Evolutionary conservation across 768 basidiomycete species (phyloP), one percentile per base, ranked within the genome.

Genomic region (Lactarius deliciosus): DNA sequence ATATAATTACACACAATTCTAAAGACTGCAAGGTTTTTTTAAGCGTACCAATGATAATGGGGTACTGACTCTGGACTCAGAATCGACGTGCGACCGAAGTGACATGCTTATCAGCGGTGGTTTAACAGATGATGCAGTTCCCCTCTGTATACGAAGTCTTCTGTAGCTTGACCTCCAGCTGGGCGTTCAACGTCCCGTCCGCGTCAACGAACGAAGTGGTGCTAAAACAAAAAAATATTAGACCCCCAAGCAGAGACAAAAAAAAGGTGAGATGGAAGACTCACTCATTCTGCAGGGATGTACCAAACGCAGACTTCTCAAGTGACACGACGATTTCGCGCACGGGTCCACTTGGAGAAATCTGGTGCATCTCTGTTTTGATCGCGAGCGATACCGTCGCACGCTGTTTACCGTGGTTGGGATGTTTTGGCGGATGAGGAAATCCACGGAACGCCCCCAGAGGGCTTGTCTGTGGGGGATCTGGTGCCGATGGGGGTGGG

Each of bases 111-210:
- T 38, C 13, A 22, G 36, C 5, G 0, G 5, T 15, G 9, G 36
- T 25, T 53, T 53, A 71, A 50, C 70, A 71, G 9, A 71, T 71
- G 22, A 71, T 41, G 38, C 70, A 71, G 20, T 65, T 67, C 11
- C 50, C 0, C 9, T 63, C 63, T 13, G 45, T 11, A 5, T 47
- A 28, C 10, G 58, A 22, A 9, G 58, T 40, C 41, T 68, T 57
- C n/a, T 60, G 63, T 36, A 71, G 56, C 32, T 71, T 68, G 54
- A 68, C 70, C 30, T 60, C 71, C 34, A 71, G 70, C 50, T 62
- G 60, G 28, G 54, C 71, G 13, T 64, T 62, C 60, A 71, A 43
- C n/a, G 70, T 61, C 10, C 71, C 71, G 18, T 61, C 36, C 3
- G 45, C 18, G 18, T 71, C 68, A 11, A 66, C 63, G 10, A 64